Evolutionary conservation across 345 rosid species (phyloP), one percentile per base, ranked within the genome.

Genomic region (Ceriops zippeliana): DNA sequence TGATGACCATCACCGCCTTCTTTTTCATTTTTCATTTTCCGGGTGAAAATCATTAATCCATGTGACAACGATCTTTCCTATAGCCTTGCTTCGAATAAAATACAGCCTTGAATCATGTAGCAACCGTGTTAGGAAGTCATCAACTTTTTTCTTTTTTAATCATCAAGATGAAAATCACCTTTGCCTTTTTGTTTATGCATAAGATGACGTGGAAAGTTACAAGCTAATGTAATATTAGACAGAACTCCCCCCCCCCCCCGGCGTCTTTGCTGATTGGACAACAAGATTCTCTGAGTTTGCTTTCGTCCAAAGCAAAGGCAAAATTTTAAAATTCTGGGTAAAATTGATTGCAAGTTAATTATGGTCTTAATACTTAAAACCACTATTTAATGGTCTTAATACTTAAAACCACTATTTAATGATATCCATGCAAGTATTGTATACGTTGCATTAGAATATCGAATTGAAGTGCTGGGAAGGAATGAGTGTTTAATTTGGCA

Each of bases 201-300:
- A 42, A 6, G 27, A 63, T 61, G 62, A 58, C 37, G 66, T 72
- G 62, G 58, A 66, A 72, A 69, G 63, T 27, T 56, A 32, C 61
- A 38, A 38, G 73, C 26, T 58, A 58, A 49, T 51, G 9, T 47
- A 52, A 47, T 5, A 49, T 42, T 31, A 65, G 10, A 5, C 21
- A 52, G 52, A 21, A 42, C 5, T 9, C 31, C 17, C 22, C 31
- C 17, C 5, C 10, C 17, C 13, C 3, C 19, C 3, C 24, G 24
- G 24, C 24, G 59, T 1, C 49, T 49, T 60, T n/a, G 47, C 63
- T 71, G 70, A 78, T 69, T 72, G 68, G 77, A 69, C 66, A 70
- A 69, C 69, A 72, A 62, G 62, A 78, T 69, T 77, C 75, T 68
- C 59, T 16, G 42, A 54, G 38, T 71, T 72, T 75, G 80, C 84